These are phyloP conservation scores for Sequoiadendron giganteum DNA, from an alignment of 75 land plant genomes.

Conservation along the genomic window DNA sequence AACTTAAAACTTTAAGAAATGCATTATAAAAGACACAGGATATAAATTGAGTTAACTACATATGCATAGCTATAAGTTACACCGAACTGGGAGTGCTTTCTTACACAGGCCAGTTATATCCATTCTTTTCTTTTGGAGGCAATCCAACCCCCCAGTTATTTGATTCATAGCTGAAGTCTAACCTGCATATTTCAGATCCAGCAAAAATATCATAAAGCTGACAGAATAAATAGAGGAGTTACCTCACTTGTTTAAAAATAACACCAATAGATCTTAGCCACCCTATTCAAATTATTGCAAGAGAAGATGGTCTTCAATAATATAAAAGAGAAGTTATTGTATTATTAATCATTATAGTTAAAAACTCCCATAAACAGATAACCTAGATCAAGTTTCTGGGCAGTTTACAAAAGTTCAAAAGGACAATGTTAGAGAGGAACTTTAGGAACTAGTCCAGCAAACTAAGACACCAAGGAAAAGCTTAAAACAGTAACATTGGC, in stretches of 20 bases:
- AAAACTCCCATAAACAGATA: too few species aligned
- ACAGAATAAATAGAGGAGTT: background rate
- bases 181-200: conserved; percentile 40
- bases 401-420: too few species aligned
- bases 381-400: too few species aligned
- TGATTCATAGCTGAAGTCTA: conserved; percentile 82
- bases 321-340: background rate
- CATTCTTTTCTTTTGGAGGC: conserved; percentile 91
- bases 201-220: background rate
- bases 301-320: background rate
- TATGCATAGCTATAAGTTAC: background rate
- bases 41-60: background rate
- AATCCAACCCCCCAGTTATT: conserved; percentile 99
- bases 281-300: background rate
- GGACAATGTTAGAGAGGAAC: too few species aligned
- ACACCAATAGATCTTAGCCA: background rate
- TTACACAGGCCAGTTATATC: conserved; percentile 83
- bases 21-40: background rate
- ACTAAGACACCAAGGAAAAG: too few species aligned
- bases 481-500: too few species aligned
- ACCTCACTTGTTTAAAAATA: background rate
- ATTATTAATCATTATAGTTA: too few species aligned
- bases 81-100: conserved; percentile 12
- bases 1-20: background rate
- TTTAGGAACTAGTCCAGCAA: too few species aligned